Percentiles rank a stretch among this genome's conserved stretches.
Evolutionary conservation across 768 basidiomycete species (phyloP).

Genomic region (Chalciporus piperatus): DNA sequence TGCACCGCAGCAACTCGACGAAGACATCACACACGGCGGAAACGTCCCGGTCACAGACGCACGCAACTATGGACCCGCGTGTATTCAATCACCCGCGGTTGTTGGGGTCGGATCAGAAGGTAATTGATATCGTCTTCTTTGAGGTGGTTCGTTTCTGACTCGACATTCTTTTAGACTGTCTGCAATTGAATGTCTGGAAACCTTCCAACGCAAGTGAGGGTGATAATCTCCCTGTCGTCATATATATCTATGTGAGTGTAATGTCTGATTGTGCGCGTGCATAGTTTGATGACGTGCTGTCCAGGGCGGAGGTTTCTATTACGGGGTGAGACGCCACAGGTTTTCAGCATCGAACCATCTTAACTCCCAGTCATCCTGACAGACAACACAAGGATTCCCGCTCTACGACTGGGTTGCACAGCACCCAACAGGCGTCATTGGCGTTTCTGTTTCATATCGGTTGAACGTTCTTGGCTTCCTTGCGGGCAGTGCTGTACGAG

Average conservation of each 20-base stretch:
- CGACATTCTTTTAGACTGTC: no score
- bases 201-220: no score
- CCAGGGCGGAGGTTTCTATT: constrained; percentile 44
- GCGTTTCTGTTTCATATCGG: constrained; percentile 17
- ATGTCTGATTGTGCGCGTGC: background rate
- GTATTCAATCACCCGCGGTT: constrained; percentile 45
- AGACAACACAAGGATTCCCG: constrained; percentile 39
- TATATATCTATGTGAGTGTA: no score
- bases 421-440: constrained; percentile 32
- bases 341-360: background rate
- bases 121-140: constrained; percentile 6
- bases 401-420: constrained; percentile 47
- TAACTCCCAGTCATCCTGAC: background rate
- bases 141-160: no score
- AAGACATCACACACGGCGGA: constrained; percentile 18
- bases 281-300: constrained; percentile 2
- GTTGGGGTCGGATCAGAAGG: constrained; percentile 47
- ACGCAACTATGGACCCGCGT: constrained; percentile 43
- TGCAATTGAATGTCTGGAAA: no score
- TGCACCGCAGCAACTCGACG: constrained; percentile 37
- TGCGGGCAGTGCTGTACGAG: constrained; percentile 29
- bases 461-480: constrained; percentile 32
- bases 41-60: constrained; percentile 36
- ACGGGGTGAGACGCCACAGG: constrained; percentile 21
- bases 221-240: no score